Evolutionary conservation across 2,329 filamentous ascomycete genomes (phyloP), one percentile per base, ranked within the genome.

Genomic region (Fusarium siculi): DNA sequence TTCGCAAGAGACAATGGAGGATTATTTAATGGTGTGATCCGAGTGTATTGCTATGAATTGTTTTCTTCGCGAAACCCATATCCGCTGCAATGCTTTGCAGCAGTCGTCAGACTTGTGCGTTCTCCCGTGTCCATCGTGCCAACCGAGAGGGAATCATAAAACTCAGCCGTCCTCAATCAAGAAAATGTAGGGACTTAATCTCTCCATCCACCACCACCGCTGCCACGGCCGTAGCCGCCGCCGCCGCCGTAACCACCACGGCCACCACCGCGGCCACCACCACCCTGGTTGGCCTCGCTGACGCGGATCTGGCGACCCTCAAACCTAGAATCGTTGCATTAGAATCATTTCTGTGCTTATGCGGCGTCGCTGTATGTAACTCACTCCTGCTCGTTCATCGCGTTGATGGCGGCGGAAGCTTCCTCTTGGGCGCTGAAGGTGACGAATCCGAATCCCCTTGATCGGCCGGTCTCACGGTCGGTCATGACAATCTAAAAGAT

Each of bases 361-460:
- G n/a, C 18, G 15, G 23, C 18, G 30, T 39, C 14, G 50, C 14
- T 18, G 19, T n/a, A 23, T n/a, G 19, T n/a, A 8, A 57, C 58
- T 61, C 19, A 61, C 58, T 61, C 58, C 36, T 61, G 58, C 11
- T 56, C 32, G 10, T 61, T 43, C 49, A 56, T 9, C 3, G 25
- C 19, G 4, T 28, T 19, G 23, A 61, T 61, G 11, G 58, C 58
- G 10, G 37, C 23, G 9, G 2, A 10, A 21, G 58, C 58, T 5
- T 55, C 23, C 7, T 61, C 49, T 15, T 43, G 37, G n/a, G 9
- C 21, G 43, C 6, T 4, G 49, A 43, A 61, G 9, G 58, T 61
- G n/a, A 61, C 49, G 32, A 61, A 61, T 42, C 58, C 58, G 50
- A 61, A 61, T n/a, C 58, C 58, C 23, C 58, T 36, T 7, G 58